Percentiles rank a stretch among this genome's conserved stretches.
Conservation (phyloP, 768 basidiomycete species). For the Mycena venus region DNA sequence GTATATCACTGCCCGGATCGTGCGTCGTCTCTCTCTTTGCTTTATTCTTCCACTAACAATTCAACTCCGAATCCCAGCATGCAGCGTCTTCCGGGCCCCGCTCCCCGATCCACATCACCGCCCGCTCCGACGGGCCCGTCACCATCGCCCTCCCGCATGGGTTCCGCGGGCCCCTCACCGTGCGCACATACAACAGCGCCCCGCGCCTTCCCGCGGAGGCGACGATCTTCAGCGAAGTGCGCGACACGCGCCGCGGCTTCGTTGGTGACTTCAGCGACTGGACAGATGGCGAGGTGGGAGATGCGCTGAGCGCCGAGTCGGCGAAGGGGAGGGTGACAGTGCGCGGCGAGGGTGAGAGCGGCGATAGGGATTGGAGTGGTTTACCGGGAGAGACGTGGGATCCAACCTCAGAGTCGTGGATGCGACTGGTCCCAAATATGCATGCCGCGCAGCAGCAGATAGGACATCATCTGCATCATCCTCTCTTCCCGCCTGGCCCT, state of each 20-base stretch:
- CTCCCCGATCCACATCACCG: conserved; percentile 41
- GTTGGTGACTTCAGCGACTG: conserved; percentile 55
- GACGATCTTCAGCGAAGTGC: conserved; percentile 49
- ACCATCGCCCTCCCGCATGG: conserved; percentile 53
- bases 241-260: conserved; percentile 52
- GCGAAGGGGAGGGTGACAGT: conserved; percentile 52
- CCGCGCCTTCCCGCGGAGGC: conserved; percentile 47
- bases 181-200: conserved; percentile 47
- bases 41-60: neutral
- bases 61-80: neutral
- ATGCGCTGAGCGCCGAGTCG: conserved; percentile 52
- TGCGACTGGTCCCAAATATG: too few relatives aligned
- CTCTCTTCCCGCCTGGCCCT: too few relatives aligned
- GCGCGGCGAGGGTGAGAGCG: conserved; percentile 51
- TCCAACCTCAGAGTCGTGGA: too few relatives aligned
- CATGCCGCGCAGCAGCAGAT: too few relatives aligned
- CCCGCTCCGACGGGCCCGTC: conserved; percentile 46
- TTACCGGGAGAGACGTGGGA: too few relatives aligned
- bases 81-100: conserved; percentile 26
- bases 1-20: conserved; percentile 28
- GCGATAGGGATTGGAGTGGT: too few relatives aligned
- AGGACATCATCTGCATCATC: too few relatives aligned
- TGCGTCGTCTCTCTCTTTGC: neutral
- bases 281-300: conserved; percentile 50
- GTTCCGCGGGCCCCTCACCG: conserved; percentile 54